Base-by-base conservation (phyloP, 2,329 filamentous ascomycete genomes). In the Phoma sp. region DNA sequence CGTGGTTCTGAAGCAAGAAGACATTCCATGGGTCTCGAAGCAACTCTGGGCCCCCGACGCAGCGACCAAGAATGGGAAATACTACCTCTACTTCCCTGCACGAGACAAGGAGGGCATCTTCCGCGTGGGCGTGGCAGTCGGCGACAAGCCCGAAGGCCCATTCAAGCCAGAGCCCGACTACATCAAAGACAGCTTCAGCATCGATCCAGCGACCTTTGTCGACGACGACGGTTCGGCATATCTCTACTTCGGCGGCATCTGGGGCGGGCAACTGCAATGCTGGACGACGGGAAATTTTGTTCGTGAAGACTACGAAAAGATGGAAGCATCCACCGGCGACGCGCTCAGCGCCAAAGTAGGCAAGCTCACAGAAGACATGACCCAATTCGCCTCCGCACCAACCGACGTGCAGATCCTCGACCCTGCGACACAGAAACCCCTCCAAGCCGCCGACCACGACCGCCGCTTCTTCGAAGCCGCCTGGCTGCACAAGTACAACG, bases 41-140 rank as follows among this genome's bases (percentile, higher is more conserved):
- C 90, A 94, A 74, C 82, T 92, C 44, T 93, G 90, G 90, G 90
- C 90, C 0, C 90, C 90, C 15, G 90, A 93, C 74, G 89, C 89
- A 2, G 90, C 89, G 1, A 75, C 72, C 66, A 87, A 86, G 67
- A 81, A 88, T 72, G 88, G 84, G 65, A 87, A 87, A 75, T 92
- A 89, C 78, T 91, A 89, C 73, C 82, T 93, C 1, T 91, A 87
- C 78, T 92, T 91, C 79, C 90, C 90, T 0, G 90, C 90, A 9
- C 82, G 89, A 31, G 89, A 92, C 73, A 82, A 86, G 70, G 74
- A 86, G 25, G 85, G 84, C 52, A 78, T 90, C 49, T 93, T 93
- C 79, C 82, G 88, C 43, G 89, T 92, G 62, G 90, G 89, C 45
- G 89, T 92, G 2, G 90, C 90, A 1, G 82, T 84, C 0, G 78